Evolutionary conservation across 2,329 filamentous ascomycete genomes (phyloP).

Genomic region (Acrocalymma vagum): DNA sequence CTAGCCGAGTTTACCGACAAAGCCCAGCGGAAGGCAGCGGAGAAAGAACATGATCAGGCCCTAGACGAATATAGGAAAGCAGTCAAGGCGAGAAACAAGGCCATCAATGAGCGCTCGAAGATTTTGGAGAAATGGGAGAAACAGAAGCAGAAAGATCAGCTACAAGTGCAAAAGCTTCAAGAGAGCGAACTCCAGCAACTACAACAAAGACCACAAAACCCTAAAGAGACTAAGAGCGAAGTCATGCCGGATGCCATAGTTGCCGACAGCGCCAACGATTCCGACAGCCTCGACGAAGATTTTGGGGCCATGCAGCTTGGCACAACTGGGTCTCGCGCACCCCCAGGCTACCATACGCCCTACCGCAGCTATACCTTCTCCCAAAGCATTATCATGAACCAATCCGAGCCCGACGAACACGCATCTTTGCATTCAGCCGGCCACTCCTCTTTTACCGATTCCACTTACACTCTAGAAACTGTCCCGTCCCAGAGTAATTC

Average conservation of each 20-base stretch:
- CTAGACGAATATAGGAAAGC: constrained; percentile 72
- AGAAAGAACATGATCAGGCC: constrained; percentile 71
- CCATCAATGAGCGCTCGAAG: constrained; percentile 70
- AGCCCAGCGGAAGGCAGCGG: constrained; percentile 71
- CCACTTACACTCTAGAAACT: constrained; percentile 23
- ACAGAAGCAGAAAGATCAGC: constrained; percentile 34
- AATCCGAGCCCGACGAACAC: constrained; percentile 32
- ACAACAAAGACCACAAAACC: constrained; percentile 2
- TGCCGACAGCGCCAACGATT: constrained; percentile 4
- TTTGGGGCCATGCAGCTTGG: constrained; percentile 31
- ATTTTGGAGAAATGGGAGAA: constrained; percentile 57
- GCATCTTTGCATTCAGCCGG: constrained; percentile 16
- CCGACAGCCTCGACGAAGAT: constrained; percentile 25
- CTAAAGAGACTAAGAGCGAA: constrained; percentile 11
- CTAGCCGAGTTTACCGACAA: constrained; percentile 68
- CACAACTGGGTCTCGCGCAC: constrained; percentile 6
- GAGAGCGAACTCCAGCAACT: constrained; percentile 18
- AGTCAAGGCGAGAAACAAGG: constrained; percentile 71
- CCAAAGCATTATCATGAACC: constrained; percentile 36
- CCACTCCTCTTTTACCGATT: constrained; percentile 19
- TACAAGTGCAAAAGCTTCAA: constrained; percentile 33
- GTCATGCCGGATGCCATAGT: constrained; percentile 11
- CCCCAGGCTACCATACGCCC: no score
- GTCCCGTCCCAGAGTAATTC: constrained; percentile 6
- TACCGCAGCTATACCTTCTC: constrained; percentile 42